Evolutionary conservation across 2,329 filamentous ascomycete genomes (phyloP).

Genomic region (Sarocladiaceae sp.): DNA sequence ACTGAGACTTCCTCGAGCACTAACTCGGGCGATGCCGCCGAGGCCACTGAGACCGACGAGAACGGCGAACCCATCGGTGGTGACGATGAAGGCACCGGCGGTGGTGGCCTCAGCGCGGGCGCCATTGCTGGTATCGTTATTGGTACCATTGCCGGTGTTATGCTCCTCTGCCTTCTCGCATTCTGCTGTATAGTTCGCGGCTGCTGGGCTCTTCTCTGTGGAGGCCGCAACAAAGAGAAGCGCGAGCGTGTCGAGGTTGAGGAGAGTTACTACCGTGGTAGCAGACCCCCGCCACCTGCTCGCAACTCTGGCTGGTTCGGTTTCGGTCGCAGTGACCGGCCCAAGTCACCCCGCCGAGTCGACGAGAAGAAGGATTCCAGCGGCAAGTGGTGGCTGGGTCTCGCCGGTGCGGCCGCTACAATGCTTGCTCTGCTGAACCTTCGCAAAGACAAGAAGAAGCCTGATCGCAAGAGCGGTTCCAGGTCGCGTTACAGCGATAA

Average conservation of each 20-base stretch:
- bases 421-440: constrained; percentile 49
- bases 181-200: constrained; percentile 65
- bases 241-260: constrained; percentile 49
- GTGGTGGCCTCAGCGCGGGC: constrained; percentile 54
- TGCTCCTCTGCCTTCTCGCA: constrained; percentile 63
- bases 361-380: constrained; percentile 45
- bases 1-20: constrained; percentile 47
- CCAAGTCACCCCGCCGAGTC: constrained; percentile 31
- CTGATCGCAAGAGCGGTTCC: constrained; percentile 30
- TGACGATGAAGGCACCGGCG: constrained; percentile 21
- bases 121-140: constrained; percentile 79
- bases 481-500: constrained; percentile 43
- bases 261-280: constrained; percentile 49
- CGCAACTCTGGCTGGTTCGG: constrained; percentile 53
- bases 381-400: constrained; percentile 46
- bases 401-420: constrained; percentile 45
- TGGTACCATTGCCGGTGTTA: constrained; percentile 60
- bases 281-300: constrained; percentile 35
- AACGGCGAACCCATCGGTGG: constrained; percentile 28
- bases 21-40: constrained; percentile 30
- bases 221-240: constrained; percentile 50
- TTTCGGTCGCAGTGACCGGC: constrained; percentile 19
- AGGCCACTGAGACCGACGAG: constrained; percentile 29
- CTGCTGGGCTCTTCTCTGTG: constrained; percentile 58
- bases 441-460: constrained; percentile 42